Evolutionary conservation across 2,329 filamentous ascomycete species (phyloP), one percentile per base, ranked within the genome.

Genomic region (Colletotrichum sojae): DNA sequence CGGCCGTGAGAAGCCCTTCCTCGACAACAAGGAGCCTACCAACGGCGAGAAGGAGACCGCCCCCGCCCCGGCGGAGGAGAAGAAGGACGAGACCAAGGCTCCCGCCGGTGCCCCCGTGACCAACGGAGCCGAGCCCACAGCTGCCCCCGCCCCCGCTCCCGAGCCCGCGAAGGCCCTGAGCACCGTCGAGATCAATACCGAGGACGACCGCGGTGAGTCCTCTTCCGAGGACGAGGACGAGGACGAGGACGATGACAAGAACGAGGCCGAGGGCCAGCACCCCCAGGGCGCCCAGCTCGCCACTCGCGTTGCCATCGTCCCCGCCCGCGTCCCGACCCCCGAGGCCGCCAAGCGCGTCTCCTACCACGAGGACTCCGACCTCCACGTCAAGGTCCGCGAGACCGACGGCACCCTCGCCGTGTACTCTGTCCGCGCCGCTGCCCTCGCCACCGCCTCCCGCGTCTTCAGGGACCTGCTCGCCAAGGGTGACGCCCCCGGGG

Each of bases 141-240:
- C 25, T n/a, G 49, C 49, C 15, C 22, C 22, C 49, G 15, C 49
- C 12, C 46, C 46, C 5, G 46, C 46, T 18, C 8, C 46, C 10
- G 46, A 16, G 12, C 46, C 53, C 12, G 20, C 56, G 39, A 69
- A 69, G 54, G 61, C 55, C 22, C 20, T 45, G 15, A 65, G 40
- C 22, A 49, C 54, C 25, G 55, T 54, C 5, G 66, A 65, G 16
- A 64, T 61, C 4, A 49, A 73, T 25, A 36, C 66, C 4, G 52
- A 40, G 13, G 66, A 68, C 10, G 61, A 59, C 9, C 53, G 64
- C 22, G 66, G 45, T 4, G 54, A 60, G 3, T 69, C 54, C 10
- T 69, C 66, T 10, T 68, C 65, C n/a, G 66, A 69, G 22, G 66
- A 69, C 8, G 61, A 62, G 22, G 58, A 68, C n/a, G 65, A 68